A percentile compares a stretch with the other conserved stretches of the same genome.
Conservation (phyloP, 2,329 filamentous ascomycete species). For the Cladosporium phlei region DNA sequence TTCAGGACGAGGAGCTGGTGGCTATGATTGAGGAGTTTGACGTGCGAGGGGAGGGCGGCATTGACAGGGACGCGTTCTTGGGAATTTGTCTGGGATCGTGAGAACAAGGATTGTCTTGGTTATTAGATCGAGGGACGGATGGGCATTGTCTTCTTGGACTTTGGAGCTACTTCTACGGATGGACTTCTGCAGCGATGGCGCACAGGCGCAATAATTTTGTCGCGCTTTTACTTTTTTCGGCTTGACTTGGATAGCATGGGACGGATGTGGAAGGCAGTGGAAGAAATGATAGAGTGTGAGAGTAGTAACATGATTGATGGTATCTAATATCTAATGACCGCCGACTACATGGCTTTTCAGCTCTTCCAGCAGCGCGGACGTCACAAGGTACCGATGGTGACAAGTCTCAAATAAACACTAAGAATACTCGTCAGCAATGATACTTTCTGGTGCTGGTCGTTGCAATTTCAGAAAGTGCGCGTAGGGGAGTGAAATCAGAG, state of each 20-base stretch:
- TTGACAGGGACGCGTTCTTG: conserved; percentile 60
- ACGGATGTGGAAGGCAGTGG: neutral
- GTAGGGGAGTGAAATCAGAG: conserved; percentile 1
- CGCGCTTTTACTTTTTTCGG: neutral
- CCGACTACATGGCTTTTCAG: conserved; percentile 1
- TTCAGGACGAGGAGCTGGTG: conserved; percentile 85
- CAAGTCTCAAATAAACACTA: neutral
- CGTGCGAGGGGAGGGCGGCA: conserved; percentile 81
- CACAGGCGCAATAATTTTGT: neutral
- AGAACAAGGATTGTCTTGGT: neutral
- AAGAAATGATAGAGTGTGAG: neutral
- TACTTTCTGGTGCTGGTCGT: neutral
- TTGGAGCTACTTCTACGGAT: neutral
- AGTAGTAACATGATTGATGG: neutral
- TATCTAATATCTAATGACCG: neutral
- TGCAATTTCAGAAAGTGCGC: neutral
- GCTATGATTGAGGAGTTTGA: conserved; percentile 99
- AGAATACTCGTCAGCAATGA: conserved; percentile 2
- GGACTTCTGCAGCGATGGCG: conserved; percentile 2
- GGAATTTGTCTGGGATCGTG: conserved; percentile 55
- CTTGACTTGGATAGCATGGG: neutral
- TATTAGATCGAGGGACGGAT: neutral
- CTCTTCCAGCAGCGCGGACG: conserved; percentile 1
- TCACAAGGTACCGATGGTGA: too few relatives aligned
- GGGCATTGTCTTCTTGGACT: neutral